Conservation (phyloP, 2,329 filamentous ascomycete genomes). For the Myriangium duriaei region DNA sequence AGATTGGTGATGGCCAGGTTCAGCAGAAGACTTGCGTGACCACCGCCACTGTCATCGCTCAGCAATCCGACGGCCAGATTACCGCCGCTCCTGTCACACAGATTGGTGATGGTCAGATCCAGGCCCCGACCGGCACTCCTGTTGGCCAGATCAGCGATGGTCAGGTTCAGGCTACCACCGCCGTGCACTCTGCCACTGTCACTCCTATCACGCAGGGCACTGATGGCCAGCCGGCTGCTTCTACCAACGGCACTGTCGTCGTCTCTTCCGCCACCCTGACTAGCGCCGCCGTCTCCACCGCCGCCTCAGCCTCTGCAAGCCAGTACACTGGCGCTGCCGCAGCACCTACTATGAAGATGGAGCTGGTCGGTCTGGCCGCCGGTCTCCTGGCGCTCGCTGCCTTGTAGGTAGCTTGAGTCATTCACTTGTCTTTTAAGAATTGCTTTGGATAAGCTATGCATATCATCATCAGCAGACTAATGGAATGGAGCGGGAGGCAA, state of each 20-base stretch:
- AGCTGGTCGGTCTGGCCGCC: constrained; percentile 20
- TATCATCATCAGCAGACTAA: no score
- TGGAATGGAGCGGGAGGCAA: no score
- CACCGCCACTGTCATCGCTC: constrained; percentile 14
- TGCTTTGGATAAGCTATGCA: no score
- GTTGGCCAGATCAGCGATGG: constrained; percentile 17
- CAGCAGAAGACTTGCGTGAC: constrained; percentile 16
- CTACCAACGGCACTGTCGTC: constrained; percentile 6
- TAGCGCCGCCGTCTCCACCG: constrained; percentile 11
- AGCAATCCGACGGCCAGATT: constrained; percentile 22
- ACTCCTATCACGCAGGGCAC: constrained; percentile 16
- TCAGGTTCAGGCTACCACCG: constrained; percentile 13
- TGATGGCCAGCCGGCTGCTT: constrained; percentile 14
- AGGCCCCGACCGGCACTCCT: constrained; percentile 10
- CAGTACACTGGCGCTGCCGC: constrained; percentile 23
- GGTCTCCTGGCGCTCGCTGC: constrained; percentile 13
- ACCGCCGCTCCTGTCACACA: constrained; percentile 15
- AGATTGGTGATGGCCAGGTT: constrained; percentile 22
- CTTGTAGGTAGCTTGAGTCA: constrained; percentile 1
- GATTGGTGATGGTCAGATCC: constrained; percentile 20
- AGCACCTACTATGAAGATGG: constrained; percentile 15
- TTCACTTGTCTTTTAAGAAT: no score
- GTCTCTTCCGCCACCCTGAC: constrained; percentile 8
- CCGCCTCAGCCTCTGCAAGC: constrained; percentile 11
- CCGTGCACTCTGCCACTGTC: neutral